Percentiles rank a stretch among this genome's conserved stretches.
phyloP scores from a whole-genome alignment of 202 grass and related monocot genomes.

The Cymbopogon flexuosus region DNA sequence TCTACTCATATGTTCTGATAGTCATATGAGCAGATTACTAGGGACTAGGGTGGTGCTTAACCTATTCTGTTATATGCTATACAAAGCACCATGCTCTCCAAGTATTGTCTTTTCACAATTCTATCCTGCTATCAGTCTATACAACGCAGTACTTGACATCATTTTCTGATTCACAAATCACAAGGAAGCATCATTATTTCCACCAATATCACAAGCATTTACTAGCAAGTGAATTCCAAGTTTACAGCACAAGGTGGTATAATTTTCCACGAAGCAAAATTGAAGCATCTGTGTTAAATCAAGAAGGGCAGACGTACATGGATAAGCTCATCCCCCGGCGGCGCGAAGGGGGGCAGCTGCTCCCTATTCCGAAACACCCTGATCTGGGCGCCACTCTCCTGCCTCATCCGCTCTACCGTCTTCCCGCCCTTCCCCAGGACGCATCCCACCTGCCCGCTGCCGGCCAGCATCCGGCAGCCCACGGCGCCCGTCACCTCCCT shows the following conservation, averaged over 20 bases:
- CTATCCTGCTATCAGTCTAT: not conserved
- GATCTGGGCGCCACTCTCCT: slow-evolving; percentile 74
- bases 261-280: not conserved
- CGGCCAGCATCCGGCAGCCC: slow-evolving; percentile 52
- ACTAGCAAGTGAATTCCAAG: not conserved
- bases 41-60: not conserved
- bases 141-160: not conserved
- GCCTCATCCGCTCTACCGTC: slow-evolving; percentile 66
- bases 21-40: not conserved
- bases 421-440: slow-evolving; percentile 76
- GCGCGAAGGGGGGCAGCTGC: slow-evolving; percentile 44
- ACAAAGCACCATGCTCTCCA: not conserved
- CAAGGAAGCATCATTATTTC: slow-evolving; percentile 9
- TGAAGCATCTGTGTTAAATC: not conserved
- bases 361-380: slow-evolving; percentile 75
- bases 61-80: not conserved
- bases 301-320: slow-evolving; percentile 40
- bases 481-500: slow-evolving; percentile 42
- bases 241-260: not conserved
- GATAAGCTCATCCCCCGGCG: slow-evolving; percentile 59
- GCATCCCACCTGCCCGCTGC: slow-evolving; percentile 51
- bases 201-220: not conserved
- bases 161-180: slow-evolving; percentile 8
- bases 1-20: not conserved
- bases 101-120: not conserved